Percentiles rank a stretch among this genome's conserved stretches.
Conservation (phyloP, 2,329 filamentous ascomycete species). For the Fusarium azukiicola region DNA sequence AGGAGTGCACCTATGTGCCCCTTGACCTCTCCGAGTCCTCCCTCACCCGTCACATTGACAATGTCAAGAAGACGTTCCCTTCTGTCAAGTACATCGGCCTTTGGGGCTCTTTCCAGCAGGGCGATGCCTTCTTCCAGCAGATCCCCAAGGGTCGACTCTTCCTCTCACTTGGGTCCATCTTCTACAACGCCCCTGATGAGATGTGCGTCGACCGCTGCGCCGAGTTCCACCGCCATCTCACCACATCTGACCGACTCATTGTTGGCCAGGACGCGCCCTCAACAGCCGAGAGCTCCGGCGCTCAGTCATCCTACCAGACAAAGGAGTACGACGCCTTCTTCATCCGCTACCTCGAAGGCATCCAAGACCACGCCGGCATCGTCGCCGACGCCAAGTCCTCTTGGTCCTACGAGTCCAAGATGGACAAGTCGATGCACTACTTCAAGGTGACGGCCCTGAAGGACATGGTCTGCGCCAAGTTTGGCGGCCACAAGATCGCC, state of each 20-base stretch:
- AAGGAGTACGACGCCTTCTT: conserved; percentile 42
- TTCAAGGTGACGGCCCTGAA: conserved; percentile 39
- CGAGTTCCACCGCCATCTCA: conserved; percentile 43
- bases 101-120: conserved; percentile 49
- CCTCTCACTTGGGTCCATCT: conserved; percentile 42
- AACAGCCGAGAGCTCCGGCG: neutral
- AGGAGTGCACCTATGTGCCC: conserved; percentile 42
- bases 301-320: conserved; percentile 39
- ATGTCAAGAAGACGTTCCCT: conserved; percentile 36
- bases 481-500: conserved; percentile 12
- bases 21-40: conserved; percentile 41
- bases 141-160: conserved; percentile 37
- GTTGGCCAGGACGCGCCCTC: conserved; percentile 46
- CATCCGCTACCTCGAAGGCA: conserved; percentile 22
- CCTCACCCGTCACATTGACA: conserved; percentile 31
- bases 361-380: conserved; percentile 38
- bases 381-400: neutral
- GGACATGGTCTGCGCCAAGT: conserved; percentile 38
- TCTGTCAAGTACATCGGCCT: conserved; percentile 37
- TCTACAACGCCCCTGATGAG: conserved; percentile 44
- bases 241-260: conserved; percentile 28
- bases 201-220: conserved; percentile 44
- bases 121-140: conserved; percentile 33
- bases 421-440: conserved; percentile 40
- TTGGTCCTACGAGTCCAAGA: conserved; percentile 34